phyloP scores from a whole-genome alignment of 2,329 filamentous ascomycete species.

The Cladorrhinum sp. region DNA sequence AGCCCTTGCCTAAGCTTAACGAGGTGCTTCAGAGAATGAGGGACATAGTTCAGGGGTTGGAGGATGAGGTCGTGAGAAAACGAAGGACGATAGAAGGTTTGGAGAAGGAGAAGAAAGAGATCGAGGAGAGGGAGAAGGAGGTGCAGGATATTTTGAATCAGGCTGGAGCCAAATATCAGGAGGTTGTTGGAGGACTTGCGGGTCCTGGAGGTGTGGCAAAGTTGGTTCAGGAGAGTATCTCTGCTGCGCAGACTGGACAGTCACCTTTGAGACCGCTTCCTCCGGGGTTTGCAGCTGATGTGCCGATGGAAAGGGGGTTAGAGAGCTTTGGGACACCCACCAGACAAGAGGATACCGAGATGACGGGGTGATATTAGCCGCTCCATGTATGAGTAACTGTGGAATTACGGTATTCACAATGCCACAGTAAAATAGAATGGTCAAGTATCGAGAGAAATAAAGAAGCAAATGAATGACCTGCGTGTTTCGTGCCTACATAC shows the following conservation, averaged over 20 bases:
- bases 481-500: constrained; percentile 16
- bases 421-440: too few species aligned
- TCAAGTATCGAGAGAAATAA: too few species aligned
- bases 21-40: constrained; percentile 65
- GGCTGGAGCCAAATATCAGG: constrained; percentile 64
- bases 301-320: constrained; percentile 40
- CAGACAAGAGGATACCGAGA: constrained; percentile 29
- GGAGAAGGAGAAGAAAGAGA: constrained; percentile 63
- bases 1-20: constrained; percentile 70
- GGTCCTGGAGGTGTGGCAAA: constrained; percentile 15
- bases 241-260: constrained; percentile 17
- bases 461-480: constrained; percentile 20
- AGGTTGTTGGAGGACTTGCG: constrained; percentile 36
- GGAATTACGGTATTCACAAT: too few species aligned
- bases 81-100: constrained; percentile 63
- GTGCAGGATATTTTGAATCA: constrained; percentile 79
- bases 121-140: constrained; percentile 68
- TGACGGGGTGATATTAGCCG: constrained; percentile 4
- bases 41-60: constrained; percentile 59
- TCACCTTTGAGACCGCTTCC: constrained; percentile 31
- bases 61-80: constrained; percentile 59
- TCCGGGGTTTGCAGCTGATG: constrained; percentile 27
- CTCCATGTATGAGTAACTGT: background rate
- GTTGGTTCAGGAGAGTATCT: constrained; percentile 14
- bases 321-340: constrained; percentile 48